These are phyloP conservation scores for Brasenia schreberi DNA, from an alignment of 164 flowering plant species.

Conservation along the genomic window DNA sequence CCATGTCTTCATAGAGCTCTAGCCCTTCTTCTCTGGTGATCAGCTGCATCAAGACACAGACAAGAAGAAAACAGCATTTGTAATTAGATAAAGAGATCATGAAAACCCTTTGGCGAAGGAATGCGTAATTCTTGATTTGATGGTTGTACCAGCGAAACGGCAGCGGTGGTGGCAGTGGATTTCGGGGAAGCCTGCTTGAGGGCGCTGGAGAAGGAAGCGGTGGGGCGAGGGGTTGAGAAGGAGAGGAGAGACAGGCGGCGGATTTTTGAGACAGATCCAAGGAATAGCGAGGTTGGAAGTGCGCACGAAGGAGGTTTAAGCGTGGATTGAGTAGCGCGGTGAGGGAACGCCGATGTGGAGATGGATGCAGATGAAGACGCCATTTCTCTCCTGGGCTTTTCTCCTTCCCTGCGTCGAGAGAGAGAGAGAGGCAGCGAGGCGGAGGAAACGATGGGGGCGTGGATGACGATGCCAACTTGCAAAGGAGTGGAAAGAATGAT, in stretches of 20 bases:
- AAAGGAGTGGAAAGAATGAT: too few species aligned
- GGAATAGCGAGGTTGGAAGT: not conserved
- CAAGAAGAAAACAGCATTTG: not conserved
- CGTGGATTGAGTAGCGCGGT: not conserved
- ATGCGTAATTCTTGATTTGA: too few species aligned
- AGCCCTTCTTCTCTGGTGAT: slow-evolving; percentile 71
- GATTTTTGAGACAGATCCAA: not conserved
- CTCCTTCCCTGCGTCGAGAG: not conserved
- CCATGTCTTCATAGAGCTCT: slow-evolving; percentile 70
- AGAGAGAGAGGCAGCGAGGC: not conserved
- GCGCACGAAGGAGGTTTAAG: not conserved
- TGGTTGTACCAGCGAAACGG: not conserved
- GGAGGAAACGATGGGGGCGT: not conserved
- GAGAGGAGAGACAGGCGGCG: not conserved
- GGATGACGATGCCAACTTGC: not conserved
- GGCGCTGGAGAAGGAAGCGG: not conserved
- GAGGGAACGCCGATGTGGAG: not conserved
- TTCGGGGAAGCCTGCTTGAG: not conserved
- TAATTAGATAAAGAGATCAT: too few species aligned
- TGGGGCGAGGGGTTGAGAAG: not conserved
- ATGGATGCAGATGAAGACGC: not conserved
- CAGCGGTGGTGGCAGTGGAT: not conserved
- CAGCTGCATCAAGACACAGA: slow-evolving; percentile 28
- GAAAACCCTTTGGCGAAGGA: too few species aligned
- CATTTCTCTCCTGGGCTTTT: not conserved